A percentile compares a stretch with the other conserved stretches of the same genome.
Evolutionary conservation across 1,284 basidiomycete species (phyloP).

Genomic region (Blastosporella zonata): DNA sequence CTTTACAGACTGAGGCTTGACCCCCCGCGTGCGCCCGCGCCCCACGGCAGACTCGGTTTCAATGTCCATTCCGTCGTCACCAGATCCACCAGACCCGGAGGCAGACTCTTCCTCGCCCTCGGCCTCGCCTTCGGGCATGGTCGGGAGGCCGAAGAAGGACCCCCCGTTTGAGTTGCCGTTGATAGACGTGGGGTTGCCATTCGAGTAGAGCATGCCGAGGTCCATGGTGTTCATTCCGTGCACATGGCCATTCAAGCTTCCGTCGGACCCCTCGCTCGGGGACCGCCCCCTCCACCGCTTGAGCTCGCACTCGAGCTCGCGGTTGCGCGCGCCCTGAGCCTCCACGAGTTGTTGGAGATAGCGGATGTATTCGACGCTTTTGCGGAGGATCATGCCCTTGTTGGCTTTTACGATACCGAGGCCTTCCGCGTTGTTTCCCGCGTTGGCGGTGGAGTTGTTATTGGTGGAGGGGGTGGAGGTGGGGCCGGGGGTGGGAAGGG

Average conservation of each 20-base stretch:
- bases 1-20: conserved; percentile 1
- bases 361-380: conserved; percentile 87
- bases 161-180: not conserved
- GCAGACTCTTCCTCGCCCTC: conserved; percentile 12
- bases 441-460: conserved; percentile 7
- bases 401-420: conserved; percentile 70
- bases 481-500: not conserved
- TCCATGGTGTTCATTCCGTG: not conserved
- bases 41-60: not conserved
- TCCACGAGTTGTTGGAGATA: conserved; percentile 83
- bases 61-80: conserved; percentile 16
- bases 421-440: conserved; percentile 8
- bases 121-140: conserved; percentile 27
- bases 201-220: not conserved
- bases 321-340: conserved; percentile 70
- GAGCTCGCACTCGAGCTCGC: conserved; percentile 71
- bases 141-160: conserved; percentile 24
- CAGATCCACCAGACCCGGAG: conserved; percentile 3
- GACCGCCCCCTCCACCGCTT: conserved; percentile 23
- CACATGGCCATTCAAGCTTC: not conserved
- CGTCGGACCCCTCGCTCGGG: not conserved
- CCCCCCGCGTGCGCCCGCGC: conserved; percentile 9
- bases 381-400: conserved; percentile 86
- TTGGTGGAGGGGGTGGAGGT: conserved; percentile 13
- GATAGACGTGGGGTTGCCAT: not conserved